These are phyloP conservation scores for Kodamaea sp. DNA, from an alignment of 1,139 yeast genomes.

Conservation along the genomic window DNA sequence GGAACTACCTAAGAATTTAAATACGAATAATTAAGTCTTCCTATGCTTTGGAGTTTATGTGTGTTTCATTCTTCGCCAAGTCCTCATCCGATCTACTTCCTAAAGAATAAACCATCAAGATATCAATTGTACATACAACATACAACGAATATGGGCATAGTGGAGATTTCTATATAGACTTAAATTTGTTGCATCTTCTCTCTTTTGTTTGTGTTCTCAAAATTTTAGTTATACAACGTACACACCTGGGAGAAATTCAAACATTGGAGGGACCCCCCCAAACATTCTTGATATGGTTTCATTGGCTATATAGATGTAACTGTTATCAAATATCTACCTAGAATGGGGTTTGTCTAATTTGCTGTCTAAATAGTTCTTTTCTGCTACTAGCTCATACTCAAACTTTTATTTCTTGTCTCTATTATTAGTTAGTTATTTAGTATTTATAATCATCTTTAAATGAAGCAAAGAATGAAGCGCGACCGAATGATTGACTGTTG, in stretches of 20 bases:
- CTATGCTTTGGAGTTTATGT: constrained; percentile 5
- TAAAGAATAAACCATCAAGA: constrained; percentile 1
- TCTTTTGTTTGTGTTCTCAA: background rate
- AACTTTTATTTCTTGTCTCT: constrained; percentile 17
- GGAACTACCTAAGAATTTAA: too few relatives aligned
- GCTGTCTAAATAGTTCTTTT: constrained; percentile 5
- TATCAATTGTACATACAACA: constrained; percentile 12
- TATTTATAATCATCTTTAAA: constrained; percentile 12
- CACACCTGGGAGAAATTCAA: too few relatives aligned
- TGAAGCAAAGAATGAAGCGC: constrained; percentile 9
- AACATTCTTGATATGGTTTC: background rate
- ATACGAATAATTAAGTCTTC: constrained; percentile 6
- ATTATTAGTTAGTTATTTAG: constrained; percentile 15
- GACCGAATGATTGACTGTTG: constrained; percentile 5
- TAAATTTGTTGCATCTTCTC: constrained; percentile 3
- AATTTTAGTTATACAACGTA: background rate
- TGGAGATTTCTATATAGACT: constrained; percentile 10
- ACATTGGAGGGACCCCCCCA: too few relatives aligned
- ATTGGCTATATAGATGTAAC: constrained; percentile 8
- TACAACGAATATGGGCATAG: constrained; percentile 9
- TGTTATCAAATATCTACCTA: too few relatives aligned
- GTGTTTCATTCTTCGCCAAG: constrained; percentile 1
- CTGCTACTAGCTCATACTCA: constrained; percentile 5
- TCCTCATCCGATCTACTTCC: background rate
- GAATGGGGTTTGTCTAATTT: background rate